These are phyloP conservation scores for Nakazawaea populi DNA, from an alignment of 805 yeast species.

Conservation along the genomic window DNA sequence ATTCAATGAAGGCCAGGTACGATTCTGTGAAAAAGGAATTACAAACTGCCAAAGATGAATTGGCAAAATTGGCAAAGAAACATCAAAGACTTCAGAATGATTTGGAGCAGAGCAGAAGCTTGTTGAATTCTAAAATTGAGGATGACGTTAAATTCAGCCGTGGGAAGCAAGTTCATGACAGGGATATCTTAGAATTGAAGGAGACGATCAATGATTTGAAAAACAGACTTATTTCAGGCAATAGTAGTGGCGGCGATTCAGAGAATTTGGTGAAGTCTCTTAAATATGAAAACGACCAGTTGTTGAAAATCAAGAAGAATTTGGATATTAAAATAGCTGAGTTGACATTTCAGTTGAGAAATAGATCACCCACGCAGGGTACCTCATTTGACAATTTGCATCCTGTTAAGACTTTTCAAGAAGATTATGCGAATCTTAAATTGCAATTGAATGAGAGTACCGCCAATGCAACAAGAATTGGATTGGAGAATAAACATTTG, in stretches of 20 bases:
- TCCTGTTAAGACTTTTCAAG: slow-evolving; percentile 19
- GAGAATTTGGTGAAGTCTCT: slow-evolving; percentile 21
- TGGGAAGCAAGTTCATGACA: slow-evolving; percentile 38
- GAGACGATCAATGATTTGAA: slow-evolving; percentile 20
- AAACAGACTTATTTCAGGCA: slow-evolving; percentile 23
- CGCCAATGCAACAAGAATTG: slow-evolving; percentile 3
- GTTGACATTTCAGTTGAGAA: slow-evolving; percentile 22
- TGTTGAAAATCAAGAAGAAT: slow-evolving; percentile 23
- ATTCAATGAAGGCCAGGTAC: slow-evolving; percentile 6
- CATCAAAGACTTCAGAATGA: slow-evolving; percentile 39
- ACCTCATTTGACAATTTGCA: neutral
- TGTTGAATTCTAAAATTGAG: slow-evolving; percentile 34
- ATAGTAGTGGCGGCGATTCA: slow-evolving; percentile 18
- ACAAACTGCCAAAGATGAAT: slow-evolving; percentile 17
- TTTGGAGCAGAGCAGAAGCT: slow-evolving; percentile 32
- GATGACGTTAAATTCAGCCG: slow-evolving; percentile 37
- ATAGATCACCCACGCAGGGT: slow-evolving; percentile 9
- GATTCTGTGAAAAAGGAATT: slow-evolving; percentile 21
- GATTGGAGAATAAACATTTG: slow-evolving; percentile 20
- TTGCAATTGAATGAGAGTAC: slow-evolving; percentile 44
- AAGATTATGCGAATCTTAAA: slow-evolving; percentile 42
- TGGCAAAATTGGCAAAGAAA: slow-evolving; percentile 19
- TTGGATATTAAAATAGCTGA: slow-evolving; percentile 26
- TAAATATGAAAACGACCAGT: slow-evolving; percentile 27
- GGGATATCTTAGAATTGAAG: slow-evolving; percentile 32